These are phyloP conservation scores for Leccinum angustisporum DNA, from an alignment of 1,284 basidiomycete genomes.

Conservation along the genomic window DNA sequence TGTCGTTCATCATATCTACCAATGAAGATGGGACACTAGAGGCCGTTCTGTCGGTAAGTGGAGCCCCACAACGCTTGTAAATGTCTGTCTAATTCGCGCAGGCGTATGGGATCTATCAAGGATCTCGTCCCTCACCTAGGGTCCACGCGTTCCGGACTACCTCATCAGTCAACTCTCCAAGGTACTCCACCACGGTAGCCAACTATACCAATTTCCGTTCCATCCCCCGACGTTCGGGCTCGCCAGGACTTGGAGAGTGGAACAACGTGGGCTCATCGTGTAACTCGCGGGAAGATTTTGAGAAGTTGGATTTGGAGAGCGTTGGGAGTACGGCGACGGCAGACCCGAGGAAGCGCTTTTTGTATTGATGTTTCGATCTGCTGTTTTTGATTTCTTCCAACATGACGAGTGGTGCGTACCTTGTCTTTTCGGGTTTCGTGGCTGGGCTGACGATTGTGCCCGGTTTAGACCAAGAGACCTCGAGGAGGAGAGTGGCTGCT, in stretches of 20 bases:
- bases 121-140: constrained; percentile 78
- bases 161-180: constrained; percentile 72
- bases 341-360: constrained; percentile 76
- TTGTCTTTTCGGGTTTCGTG: not conserved
- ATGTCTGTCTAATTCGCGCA: no score
- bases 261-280: constrained; percentile 7
- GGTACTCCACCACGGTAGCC: constrained; percentile 75
- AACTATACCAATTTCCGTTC: constrained; percentile 53
- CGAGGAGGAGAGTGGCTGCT: constrained; percentile 66
- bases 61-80: no score
- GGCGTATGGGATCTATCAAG: no score
- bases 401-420: constrained; percentile 51
- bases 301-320: constrained; percentile 40
- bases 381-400: constrained; percentile 79
- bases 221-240: constrained; percentile 13
- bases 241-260: constrained; percentile 14
- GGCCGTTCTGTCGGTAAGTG: no score
- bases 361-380: constrained; percentile 93
- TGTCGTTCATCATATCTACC: constrained; percentile 60
- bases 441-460: not conserved
- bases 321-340: constrained; percentile 64
- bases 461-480: constrained; percentile 53
- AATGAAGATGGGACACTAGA: no score
- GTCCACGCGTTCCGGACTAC: constrained; percentile 67
- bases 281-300: constrained; percentile 34